Evolutionary conservation across 2,329 filamentous ascomycete species (phyloP), one percentile per base, ranked within the genome.

Genomic region (Aphanocladium album): DNA sequence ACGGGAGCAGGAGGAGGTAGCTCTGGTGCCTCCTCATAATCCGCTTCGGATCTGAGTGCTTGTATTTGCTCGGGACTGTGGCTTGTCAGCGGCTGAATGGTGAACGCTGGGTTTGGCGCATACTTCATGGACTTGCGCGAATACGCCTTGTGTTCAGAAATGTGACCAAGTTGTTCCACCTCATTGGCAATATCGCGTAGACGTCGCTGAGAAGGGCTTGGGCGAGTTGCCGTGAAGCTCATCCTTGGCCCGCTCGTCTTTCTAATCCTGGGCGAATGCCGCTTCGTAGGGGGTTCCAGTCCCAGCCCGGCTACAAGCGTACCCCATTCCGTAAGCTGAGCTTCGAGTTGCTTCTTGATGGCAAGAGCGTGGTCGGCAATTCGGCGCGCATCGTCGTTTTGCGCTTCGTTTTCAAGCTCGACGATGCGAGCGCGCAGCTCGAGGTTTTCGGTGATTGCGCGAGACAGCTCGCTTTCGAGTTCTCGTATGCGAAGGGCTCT

Each of bases 361-460:
- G 81, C 81, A 62, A 86, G 76, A 11, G 90, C 85, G 70, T 88
- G 84, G 62, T 89, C 84, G 61, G 85, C 83, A 33, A 87, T 83
- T 57, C 83, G 77, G 50, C 82, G 80, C 50, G 82, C 76, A 52
- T 81, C 80, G 59, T 83, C 84, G 64, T 86, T 81, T 61, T 89
- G 83, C 37, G 89, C 75, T 60, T 89, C 83, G 60, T 83, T 84
- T 68, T 91, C 84, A 2, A 93, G 78, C 55, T 85, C 84, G 56
- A 93, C 73, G 50, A 92, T 84, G 63, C 89, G 84, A 63, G 89
- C 82, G 56, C 87, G 84, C 16, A 95, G 80, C 58, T 86, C 81
- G 60, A 93, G 81, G 70, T 95, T 95, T 67, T 95, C 89, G n/a
- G 88, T 86, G 25, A 93, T 79, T 64, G 93, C 82, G 53, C 86